These are phyloP conservation scores for Collybia sp. DNA, from an alignment of 768 basidiomycete species.

Conservation along the genomic window DNA sequence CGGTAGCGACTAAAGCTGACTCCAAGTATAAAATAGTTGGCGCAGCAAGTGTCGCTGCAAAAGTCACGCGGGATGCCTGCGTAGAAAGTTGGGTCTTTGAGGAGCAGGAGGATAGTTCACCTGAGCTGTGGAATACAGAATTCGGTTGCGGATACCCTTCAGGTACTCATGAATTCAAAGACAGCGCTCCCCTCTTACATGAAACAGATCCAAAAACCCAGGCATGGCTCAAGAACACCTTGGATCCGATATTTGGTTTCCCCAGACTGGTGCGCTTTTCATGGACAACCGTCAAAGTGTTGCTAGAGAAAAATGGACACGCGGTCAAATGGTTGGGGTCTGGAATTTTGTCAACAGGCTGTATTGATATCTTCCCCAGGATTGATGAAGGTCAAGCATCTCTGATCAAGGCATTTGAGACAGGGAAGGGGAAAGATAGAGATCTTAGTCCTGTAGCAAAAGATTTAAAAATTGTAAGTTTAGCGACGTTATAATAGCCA, in stretches of 20 bases:
- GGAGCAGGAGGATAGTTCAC: slow-evolving; percentile 36
- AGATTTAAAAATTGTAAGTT: slow-evolving; percentile 69
- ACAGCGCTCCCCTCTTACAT: background rate
- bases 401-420: slow-evolving; percentile 71
- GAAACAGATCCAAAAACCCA: slow-evolving; percentile 84
- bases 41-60: slow-evolving; percentile 96
- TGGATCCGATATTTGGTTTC: slow-evolving; percentile 90
- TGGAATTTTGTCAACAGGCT: slow-evolving; percentile 3
- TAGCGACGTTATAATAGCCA: slow-evolving; percentile 52
- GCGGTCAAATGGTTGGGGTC: slow-evolving; percentile 68
- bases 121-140: slow-evolving; percentile 22
- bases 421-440: slow-evolving; percentile 66
- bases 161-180: slow-evolving; percentile 36
- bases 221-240: slow-evolving; percentile 69
- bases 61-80: slow-evolving; percentile 91
- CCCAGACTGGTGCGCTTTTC: slow-evolving; percentile 90
- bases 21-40: slow-evolving; percentile 96
- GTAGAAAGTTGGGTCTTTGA: slow-evolving; percentile 83
- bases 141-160: slow-evolving; percentile 91
- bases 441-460: slow-evolving; percentile 67
- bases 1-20: slow-evolving; percentile 90
- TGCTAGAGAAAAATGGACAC: slow-evolving; percentile 78
- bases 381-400: slow-evolving; percentile 79
- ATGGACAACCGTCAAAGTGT: slow-evolving; percentile 89
- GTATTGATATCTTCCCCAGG: slow-evolving; percentile 38